Base-by-base conservation (phyloP, 2,329 filamentous ascomycete genomes). In the Huntiella savannae region DNA sequence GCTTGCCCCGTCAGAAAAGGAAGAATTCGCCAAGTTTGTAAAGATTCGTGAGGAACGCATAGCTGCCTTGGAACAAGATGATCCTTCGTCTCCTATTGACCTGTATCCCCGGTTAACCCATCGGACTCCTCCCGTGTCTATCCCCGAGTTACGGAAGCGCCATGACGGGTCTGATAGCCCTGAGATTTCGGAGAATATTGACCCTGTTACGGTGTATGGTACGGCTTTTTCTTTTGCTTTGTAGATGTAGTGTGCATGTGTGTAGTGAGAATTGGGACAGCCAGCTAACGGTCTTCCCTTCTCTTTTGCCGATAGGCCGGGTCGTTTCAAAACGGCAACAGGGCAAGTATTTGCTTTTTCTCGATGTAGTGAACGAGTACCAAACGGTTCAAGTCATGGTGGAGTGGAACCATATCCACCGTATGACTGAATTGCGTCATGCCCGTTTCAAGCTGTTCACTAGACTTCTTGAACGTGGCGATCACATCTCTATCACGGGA, bases 301-400 rank as follows among this genome's bases (percentile, higher is more conserved):
- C 34, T 39, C 45, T 58, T 65, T 36, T 54, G 49, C 53, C 53
- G 50, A 48, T 49, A 78, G 84, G 86, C 61, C 84, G 85, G 58
- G 70, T 94, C 52, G 69, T 71, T 55, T 77, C 77, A 40, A 72
- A 82, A 57, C 81, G 84, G 51, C 67, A 73, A 41, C 71, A 76
- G 46, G 79, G 87, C 53, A 78, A 75, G 54, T 84, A 82, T 62
- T 75, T 98, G 54, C 68, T 85, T 52, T 98, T 98, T 60, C 60
- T 95, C 53, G 82, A 91, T 61, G 64, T 96, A 43, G 68, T 77
- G 53, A 77, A 85, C 59, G 76, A 84, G 57, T 79, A 77, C 48
- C 64, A 75, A 53, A 73, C 70, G 52, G 61, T 92, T 33, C 91
- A 98, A 62, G 70, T 79, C 51, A 76, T 93, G 65, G 71, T 82